Conservation (phyloP, 2,329 filamentous ascomycete genomes). For the Golovinomyces cichoracearum region DNA sequence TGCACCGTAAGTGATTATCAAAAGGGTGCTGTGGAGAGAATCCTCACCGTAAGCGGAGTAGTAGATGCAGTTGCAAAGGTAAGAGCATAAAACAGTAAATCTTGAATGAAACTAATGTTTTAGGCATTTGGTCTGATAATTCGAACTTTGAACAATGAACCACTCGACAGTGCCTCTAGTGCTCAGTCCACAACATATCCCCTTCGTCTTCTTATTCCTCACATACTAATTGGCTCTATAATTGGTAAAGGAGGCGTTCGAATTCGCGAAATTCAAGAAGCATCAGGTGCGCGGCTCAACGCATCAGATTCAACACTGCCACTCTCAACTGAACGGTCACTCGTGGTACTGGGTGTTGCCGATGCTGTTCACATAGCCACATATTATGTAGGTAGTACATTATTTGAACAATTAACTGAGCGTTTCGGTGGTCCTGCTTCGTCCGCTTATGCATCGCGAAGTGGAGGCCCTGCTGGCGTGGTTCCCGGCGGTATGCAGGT, state of each 20-base stretch:
- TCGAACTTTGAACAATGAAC: conserved; percentile 91
- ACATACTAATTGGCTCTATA: conserved; percentile 93
- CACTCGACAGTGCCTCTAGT: conserved; percentile 63
- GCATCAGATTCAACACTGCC: conserved; percentile 87
- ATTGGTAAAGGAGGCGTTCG: conserved; percentile 91
- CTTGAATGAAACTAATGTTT: conserved; percentile 1
- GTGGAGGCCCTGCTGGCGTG: conserved; percentile 73
- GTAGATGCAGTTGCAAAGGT: conserved; percentile 95
- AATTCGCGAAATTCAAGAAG: conserved; percentile 95
- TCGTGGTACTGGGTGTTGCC: conserved; percentile 90
- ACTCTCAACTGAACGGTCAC: conserved; percentile 84
- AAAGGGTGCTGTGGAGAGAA: conserved; percentile 87
- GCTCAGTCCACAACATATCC: conserved; percentile 94
- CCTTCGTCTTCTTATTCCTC: conserved; percentile 77
- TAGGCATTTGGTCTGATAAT: conserved; percentile 95
- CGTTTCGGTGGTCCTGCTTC: conserved; percentile 86
- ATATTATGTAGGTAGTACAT: conserved; percentile 95
- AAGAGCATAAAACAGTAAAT: conserved; percentile 13
- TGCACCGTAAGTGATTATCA: conserved; percentile 98
- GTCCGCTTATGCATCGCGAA: conserved; percentile 91
- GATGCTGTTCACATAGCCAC: conserved; percentile 97
- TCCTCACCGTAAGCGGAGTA: conserved; percentile 84
- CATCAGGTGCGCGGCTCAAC: conserved; percentile 84
- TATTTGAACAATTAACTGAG: conserved; percentile 90
- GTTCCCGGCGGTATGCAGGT: conserved; percentile 97